A percentile compares a stretch with the other conserved stretches of the same genome.
These are phyloP conservation scores for Ensete glaucum DNA, from an alignment of 176 grass and related monocot genomes.

Conservation along the genomic window DNA sequence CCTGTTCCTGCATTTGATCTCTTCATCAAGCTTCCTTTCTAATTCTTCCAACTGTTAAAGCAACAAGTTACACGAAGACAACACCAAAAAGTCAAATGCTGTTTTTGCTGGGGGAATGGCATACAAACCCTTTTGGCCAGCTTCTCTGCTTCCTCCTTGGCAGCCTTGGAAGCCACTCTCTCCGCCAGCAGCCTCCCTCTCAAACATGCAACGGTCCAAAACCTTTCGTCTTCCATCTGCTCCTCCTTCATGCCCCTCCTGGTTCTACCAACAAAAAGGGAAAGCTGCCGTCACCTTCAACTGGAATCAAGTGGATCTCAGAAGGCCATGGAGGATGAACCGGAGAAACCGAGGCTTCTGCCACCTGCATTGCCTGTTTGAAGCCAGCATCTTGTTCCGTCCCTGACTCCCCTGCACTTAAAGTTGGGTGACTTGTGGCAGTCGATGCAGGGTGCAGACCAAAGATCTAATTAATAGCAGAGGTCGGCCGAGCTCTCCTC, in stretches of 20 bases:
- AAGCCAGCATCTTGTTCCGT: not conserved
- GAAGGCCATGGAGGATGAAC: not conserved
- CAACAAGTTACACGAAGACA: not conserved
- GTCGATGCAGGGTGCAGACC: not conserved
- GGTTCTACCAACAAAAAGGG: not conserved
- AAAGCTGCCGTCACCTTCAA: not conserved
- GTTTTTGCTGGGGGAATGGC: not conserved
- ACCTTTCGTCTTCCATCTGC: constrained; percentile 29
- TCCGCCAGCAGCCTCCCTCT: constrained; percentile 86
- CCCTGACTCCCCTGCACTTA: not conserved
- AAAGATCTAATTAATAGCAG: not conserved
- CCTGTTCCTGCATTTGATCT: constrained; percentile 65
- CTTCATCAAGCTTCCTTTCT: constrained; percentile 60
- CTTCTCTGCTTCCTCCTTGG: constrained; percentile 74
- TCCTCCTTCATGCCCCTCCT: constrained; percentile 29
- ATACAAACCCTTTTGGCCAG: constrained; percentile 52
- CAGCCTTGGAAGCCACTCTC: constrained; percentile 82
- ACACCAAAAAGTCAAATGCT: not conserved
- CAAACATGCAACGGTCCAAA: constrained; percentile 82
- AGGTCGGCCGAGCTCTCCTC: not conserved
- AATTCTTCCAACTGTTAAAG: constrained; percentile 65
- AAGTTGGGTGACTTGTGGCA: not conserved
- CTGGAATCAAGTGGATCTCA: not conserved
- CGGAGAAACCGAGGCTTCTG: not conserved
- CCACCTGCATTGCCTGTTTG: constrained; percentile 5